Conservation (phyloP, 2,329 filamentous ascomycete genomes). For the Colletotrichum sojae region DNA sequence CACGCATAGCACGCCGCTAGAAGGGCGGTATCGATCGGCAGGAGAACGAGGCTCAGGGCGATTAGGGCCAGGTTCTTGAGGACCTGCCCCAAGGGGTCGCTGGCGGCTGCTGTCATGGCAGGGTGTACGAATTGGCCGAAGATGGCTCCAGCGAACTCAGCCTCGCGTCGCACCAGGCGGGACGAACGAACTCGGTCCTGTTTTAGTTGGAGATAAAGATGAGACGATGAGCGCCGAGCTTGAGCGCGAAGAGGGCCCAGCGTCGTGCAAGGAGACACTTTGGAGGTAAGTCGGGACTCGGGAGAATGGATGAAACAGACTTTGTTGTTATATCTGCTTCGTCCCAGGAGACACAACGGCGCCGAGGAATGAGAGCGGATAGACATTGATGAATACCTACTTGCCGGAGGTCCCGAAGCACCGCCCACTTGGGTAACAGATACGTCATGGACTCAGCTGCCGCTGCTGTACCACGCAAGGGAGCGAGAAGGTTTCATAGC, state of each 20-base stretch:
- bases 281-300: too few species aligned
- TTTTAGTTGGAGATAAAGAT: constrained; percentile 29
- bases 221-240: constrained; percentile 20
- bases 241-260: background rate
- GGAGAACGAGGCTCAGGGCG: constrained; percentile 26
- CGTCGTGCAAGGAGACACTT: background rate
- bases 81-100: constrained; percentile 26
- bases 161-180: constrained; percentile 13
- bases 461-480: constrained; percentile 4
- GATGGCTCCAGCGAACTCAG: background rate
- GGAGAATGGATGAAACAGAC: constrained; percentile 15
- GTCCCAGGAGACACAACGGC: constrained; percentile 25
- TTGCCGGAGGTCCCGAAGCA: constrained; percentile 22
- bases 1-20: constrained; percentile 19
- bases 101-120: constrained; percentile 25
- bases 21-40: constrained; percentile 32
- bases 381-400: constrained; percentile 3
- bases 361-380: constrained; percentile 16
- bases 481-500: constrained; percentile 17
- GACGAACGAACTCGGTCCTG: background rate
- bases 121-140: too few species aligned
- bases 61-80: constrained; percentile 38
- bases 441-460: constrained; percentile 34
- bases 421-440: constrained; percentile 28
- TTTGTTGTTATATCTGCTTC: constrained; percentile 18